Evolutionary conservation across 768 basidiomycete genomes (phyloP).

Genomic region (Saitozyma podzolica): DNA sequence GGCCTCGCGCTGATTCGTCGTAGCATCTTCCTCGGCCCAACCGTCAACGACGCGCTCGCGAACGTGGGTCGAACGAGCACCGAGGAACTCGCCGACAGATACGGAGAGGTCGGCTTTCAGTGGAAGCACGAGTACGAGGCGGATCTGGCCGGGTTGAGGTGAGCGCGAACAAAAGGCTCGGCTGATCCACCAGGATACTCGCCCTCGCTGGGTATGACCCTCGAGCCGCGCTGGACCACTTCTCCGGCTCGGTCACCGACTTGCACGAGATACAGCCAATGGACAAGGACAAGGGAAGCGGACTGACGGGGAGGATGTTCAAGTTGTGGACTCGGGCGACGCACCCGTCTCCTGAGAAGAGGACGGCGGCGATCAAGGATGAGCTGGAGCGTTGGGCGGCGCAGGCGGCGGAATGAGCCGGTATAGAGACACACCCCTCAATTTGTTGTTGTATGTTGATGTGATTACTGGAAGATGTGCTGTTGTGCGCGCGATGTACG

Average conservation of each 20-base stretch:
- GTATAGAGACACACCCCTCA: too few relatives aligned
- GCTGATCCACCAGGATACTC: slow-evolving; percentile 63
- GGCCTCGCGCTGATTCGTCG: slow-evolving; percentile 13
- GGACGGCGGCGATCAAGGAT: slow-evolving; percentile 63
- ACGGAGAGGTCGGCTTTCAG: slow-evolving; percentile 73
- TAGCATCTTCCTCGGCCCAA: slow-evolving; percentile 69
- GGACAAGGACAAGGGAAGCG: slow-evolving; percentile 41
- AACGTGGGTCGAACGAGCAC: slow-evolving; percentile 75
- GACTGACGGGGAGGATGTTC: slow-evolving; percentile 40
- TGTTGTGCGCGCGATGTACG: too few relatives aligned
- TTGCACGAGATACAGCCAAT: slow-evolving; percentile 35
- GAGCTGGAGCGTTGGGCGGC: slow-evolving; percentile 69
- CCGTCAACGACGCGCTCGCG: slow-evolving; percentile 90
- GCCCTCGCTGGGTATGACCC: slow-evolving; percentile 91
- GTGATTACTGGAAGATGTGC: too few relatives aligned
- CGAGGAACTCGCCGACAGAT: slow-evolving; percentile 44
- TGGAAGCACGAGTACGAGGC: slow-evolving; percentile 87
- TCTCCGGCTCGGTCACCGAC: slow-evolving; percentile 60
- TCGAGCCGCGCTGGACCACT: slow-evolving; percentile 74
- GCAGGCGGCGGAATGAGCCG: too few relatives aligned
- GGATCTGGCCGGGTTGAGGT: slow-evolving; percentile 83
- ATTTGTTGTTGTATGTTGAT: too few relatives aligned
- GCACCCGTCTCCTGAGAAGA: slow-evolving; percentile 70
- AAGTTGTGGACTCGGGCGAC: slow-evolving; percentile 58
- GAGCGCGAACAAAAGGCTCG: slow-evolving; percentile 25